phyloP scores from a whole-genome alignment of 257 asterid species.

The Verbascum thapsus region DNA sequence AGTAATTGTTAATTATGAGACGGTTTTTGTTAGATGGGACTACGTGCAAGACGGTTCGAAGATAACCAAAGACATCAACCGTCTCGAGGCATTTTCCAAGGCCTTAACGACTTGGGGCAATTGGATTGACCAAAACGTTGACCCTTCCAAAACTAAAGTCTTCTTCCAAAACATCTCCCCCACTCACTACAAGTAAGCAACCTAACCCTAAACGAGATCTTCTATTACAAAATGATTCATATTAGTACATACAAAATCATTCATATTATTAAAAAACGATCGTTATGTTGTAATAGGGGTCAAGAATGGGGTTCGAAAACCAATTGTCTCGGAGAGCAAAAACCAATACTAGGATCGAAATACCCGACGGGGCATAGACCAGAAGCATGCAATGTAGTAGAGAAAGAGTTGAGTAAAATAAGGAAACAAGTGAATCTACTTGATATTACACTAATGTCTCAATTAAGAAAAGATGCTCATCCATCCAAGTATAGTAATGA shows the following conservation, averaged over 20 bases:
- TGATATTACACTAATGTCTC: conserved; percentile 53
- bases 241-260: no score
- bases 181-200: conserved; percentile 48
- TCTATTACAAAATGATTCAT: no score
- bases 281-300: conserved; percentile 27
- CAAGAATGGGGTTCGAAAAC: conserved; percentile 34
- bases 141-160: conserved; percentile 47
- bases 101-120: conserved; percentile 59
- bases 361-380: conserved; percentile 39
- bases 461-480: conserved; percentile 62
- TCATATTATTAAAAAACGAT: no score
- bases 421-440: conserved; percentile 50
- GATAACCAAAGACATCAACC: conserved; percentile 51
- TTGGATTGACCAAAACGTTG: conserved; percentile 57
- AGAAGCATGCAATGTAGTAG: conserved; percentile 30
- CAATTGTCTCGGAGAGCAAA: conserved; percentile 25
- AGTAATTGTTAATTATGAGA: no score
- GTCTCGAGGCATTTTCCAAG: conserved; percentile 46
- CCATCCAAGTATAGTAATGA: conserved; percentile 53
- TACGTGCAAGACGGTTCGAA: conserved; percentile 44
- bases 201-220: not conserved
- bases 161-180: conserved; percentile 70
- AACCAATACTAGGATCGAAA: conserved; percentile 38
- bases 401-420: conserved; percentile 35
- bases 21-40: no score